Percentiles rank a stretch among this genome's conserved stretches.
Evolutionary conservation across 2,329 filamentous ascomycete genomes (phyloP).

Genomic region (Aspergillus ibericus): DNA sequence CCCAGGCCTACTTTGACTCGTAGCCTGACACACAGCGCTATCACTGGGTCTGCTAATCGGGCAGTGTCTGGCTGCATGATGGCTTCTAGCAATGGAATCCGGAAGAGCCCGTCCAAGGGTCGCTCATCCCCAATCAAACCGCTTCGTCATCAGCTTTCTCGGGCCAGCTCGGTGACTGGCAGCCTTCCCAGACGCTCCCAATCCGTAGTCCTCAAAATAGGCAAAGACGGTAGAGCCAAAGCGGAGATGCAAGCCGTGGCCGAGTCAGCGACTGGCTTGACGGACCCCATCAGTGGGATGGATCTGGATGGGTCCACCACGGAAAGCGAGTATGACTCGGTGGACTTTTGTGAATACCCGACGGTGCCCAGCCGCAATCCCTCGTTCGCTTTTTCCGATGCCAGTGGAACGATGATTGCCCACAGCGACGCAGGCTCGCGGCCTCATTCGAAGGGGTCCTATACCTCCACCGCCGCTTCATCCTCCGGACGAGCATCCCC

Average conservation of each 20-base stretch:
- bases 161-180: conserved; percentile 34
- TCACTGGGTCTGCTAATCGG: conserved; percentile 29
- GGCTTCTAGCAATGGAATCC: conserved; percentile 37
- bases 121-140: conserved; percentile 44
- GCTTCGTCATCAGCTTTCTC: conserved; percentile 32
- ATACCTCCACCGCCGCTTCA: conserved; percentile 44
- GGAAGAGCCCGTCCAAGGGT: conserved; percentile 46
- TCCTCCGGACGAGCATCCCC: conserved; percentile 45
- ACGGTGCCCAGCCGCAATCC: conserved; percentile 38
- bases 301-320: conserved; percentile 46
- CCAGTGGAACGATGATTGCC: conserved; percentile 29
- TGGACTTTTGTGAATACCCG: conserved; percentile 43
- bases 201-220: conserved; percentile 49
- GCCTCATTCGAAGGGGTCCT: conserved; percentile 46
- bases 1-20: conserved; percentile 39
- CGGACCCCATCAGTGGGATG: conserved; percentile 38
- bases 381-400: conserved; percentile 42
- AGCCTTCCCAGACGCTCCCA: conserved; percentile 37
- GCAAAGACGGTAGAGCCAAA: conserved; percentile 50
- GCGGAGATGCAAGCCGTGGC: conserved; percentile 44
- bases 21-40: conserved; percentile 43
- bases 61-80: conserved; percentile 34
- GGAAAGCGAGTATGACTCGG: conserved; percentile 44
- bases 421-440: conserved; percentile 39
- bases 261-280: conserved; percentile 33